These are phyloP conservation scores for Apiospora kogelbergensis DNA, from an alignment of 2,329 filamentous ascomycete genomes.

Conservation along the genomic window DNA sequence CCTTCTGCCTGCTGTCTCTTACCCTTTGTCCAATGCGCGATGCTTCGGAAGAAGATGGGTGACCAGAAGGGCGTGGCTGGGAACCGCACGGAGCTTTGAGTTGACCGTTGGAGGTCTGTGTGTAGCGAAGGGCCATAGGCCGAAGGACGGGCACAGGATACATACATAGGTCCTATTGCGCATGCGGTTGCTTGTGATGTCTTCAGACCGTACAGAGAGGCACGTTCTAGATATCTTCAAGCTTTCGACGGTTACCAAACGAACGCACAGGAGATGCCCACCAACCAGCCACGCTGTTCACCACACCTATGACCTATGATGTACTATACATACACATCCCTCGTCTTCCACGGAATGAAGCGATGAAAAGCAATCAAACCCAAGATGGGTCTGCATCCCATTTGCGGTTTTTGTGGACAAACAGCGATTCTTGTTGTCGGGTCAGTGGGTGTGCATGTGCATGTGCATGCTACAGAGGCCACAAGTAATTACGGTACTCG, in stretches of 20 bases:
- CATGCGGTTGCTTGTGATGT: neutral
- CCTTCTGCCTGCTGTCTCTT: neutral
- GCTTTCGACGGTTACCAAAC: neutral
- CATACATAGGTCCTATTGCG: neutral
- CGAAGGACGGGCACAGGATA: neutral
- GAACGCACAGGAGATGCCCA: neutral
- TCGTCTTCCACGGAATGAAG: neutral
- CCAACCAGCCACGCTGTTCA: neutral
- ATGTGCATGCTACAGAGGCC: neutral
- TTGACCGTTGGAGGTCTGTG: neutral
- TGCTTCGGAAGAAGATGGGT: neutral
- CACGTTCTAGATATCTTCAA: neutral
- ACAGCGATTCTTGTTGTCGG: neutral
- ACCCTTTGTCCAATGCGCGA: neutral
- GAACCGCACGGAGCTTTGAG: neutral
- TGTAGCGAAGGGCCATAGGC: neutral
- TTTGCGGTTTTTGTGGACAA: slow-evolving; percentile 2
- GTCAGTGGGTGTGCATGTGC: neutral
- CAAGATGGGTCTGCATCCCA: neutral
- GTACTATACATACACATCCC: neutral
- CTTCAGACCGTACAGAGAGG: neutral
- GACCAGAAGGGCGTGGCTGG: neutral
- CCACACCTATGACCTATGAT: neutral
- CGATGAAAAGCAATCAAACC: neutral
- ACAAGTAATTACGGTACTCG: neutral